Percentiles rank a stretch among this genome's conserved stretches.
Conservation (phyloP, 495 filamentous ascomycete species). For the Parmelia sp. region DNA sequence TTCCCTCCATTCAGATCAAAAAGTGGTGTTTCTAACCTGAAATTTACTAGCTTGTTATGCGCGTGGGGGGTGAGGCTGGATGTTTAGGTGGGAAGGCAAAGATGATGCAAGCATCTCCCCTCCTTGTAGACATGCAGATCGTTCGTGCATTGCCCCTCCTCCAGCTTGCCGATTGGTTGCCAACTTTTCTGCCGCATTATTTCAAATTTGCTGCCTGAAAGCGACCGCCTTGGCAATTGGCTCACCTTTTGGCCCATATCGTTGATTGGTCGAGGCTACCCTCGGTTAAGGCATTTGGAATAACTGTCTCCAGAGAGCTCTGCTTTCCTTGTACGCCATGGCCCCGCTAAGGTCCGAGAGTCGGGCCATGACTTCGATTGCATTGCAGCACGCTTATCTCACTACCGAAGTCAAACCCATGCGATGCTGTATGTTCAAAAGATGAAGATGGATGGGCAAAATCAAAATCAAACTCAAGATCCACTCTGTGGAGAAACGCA, state of each 20-base stretch:
- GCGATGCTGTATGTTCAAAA: neutral
- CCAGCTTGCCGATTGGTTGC: neutral
- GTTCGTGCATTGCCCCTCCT: neutral
- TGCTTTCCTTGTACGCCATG: neutral
- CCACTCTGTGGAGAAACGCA: neutral
- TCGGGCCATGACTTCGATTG: neutral
- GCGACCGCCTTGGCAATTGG: neutral
- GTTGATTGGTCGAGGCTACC: neutral
- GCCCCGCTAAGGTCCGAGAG: neutral
- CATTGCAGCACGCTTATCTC: constrained; percentile 1
- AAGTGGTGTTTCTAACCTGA: neutral
- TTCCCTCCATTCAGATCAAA: neutral
- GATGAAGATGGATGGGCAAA: neutral
- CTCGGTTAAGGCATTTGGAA: neutral
- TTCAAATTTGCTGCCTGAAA: neutral
- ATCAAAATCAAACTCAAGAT: neutral
- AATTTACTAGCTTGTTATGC: neutral
- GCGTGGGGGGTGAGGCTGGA: constrained; percentile 8
- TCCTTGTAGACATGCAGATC: neutral
- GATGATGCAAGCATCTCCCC: neutral
- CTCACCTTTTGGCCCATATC: neutral
- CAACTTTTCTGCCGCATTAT: constrained; percentile 2
- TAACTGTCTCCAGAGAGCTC: neutral
- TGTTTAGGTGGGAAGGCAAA: neutral
- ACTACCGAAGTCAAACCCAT: neutral